Percentiles rank a stretch among this genome's conserved stretches.
Conservation (phyloP, 305 asterid genomes). For the Nicotiana rustica region DNA sequence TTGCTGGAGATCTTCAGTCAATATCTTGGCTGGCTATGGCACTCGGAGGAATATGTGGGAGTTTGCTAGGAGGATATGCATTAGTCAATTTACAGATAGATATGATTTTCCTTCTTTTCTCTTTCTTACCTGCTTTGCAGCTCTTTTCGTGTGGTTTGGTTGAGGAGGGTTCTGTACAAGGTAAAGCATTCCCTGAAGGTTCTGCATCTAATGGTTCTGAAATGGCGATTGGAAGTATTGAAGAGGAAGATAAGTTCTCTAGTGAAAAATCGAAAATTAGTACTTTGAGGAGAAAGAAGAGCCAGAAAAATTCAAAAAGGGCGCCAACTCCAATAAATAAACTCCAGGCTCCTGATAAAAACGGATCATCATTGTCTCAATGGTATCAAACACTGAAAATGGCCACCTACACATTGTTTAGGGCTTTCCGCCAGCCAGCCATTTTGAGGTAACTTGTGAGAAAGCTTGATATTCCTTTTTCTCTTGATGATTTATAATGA, state of each 20-base stretch:
- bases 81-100: slow-evolving; percentile 60
- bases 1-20: slow-evolving; percentile 93
- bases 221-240: slow-evolving; percentile 41
- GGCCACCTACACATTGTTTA: slow-evolving; percentile 67
- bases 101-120: slow-evolving; percentile 71
- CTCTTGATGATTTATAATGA: slow-evolving; percentile 15
- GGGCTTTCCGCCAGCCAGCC: slow-evolving; percentile 84
- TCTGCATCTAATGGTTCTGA: slow-evolving; percentile 56
- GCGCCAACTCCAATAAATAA: slow-evolving; percentile 40
- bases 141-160: slow-evolving; percentile 83
- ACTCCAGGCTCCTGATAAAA: slow-evolving; percentile 45
- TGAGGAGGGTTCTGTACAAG: slow-evolving; percentile 59
- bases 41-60: slow-evolving; percentile 92
- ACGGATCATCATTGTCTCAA: slow-evolving; percentile 48
- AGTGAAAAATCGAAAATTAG: slow-evolving; percentile 47
- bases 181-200: slow-evolving; percentile 46
- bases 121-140: slow-evolving; percentile 77
- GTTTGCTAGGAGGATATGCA: slow-evolving; percentile 90
- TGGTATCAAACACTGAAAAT: slow-evolving; percentile 67
- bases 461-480: slow-evolving; percentile 23
- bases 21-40: slow-evolving; percentile 94
- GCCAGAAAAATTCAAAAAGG: slow-evolving; percentile 56
- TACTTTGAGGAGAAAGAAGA: slow-evolving; percentile 64
- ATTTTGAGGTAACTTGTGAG: slow-evolving; percentile 71
- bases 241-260: slow-evolving; percentile 47